Percentiles rank a stretch among this genome's conserved stretches.
These are phyloP conservation scores for Acorus calamus DNA, from an alignment of 106 monocot genomes.

Conservation along the genomic window DNA sequence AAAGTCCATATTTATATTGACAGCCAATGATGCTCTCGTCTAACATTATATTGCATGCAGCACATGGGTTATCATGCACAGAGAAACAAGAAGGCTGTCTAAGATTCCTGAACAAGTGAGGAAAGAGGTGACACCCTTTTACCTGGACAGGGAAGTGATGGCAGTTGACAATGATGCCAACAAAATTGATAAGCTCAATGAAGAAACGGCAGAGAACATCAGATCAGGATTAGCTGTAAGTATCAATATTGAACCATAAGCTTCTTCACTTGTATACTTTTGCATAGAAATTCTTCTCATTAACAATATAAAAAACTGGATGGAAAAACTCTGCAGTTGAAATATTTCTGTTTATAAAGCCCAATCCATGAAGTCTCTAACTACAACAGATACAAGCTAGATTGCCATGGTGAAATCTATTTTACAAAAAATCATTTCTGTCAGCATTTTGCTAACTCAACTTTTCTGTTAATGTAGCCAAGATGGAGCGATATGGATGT, in stretches of 20 bases:
- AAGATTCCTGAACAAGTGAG: neutral
- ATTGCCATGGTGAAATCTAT: neutral
- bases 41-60: neutral
- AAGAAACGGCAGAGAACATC: conserved; percentile 32
- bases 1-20: neutral
- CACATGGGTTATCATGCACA: conserved; percentile 12
- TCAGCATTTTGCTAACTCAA: no score
- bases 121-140: conserved; percentile 6
- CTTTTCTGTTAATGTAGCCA: no score
- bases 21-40: neutral
- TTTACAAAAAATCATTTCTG: neutral
- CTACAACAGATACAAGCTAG: neutral
- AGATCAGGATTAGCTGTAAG: conserved; percentile 51
- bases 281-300: conserved; percentile 1
- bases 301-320: neutral
- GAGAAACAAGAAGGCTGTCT: conserved; percentile 7
- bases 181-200: conserved; percentile 35
- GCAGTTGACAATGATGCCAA: neutral
- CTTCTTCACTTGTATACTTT: neutral
- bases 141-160: conserved; percentile 19
- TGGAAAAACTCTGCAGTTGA: neutral
- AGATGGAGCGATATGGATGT: no score
- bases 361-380: neutral
- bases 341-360: no score
- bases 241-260: neutral